Base-by-base conservation (phyloP, 768 basidiomycete species). In the Clathrus columnatus region DNA sequence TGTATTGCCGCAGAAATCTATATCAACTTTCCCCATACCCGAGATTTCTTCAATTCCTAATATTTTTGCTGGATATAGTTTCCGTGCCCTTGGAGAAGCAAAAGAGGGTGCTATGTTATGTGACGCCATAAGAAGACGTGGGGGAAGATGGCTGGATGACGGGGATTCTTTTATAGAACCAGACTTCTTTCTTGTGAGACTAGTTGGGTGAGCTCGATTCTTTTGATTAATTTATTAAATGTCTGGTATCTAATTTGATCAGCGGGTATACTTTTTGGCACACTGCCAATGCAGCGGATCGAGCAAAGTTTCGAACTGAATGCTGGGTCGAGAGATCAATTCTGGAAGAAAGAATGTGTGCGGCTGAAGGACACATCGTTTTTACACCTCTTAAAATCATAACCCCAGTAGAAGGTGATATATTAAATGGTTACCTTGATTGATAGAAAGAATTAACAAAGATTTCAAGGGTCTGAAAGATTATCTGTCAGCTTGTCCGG, bases 301-400 rank as follows among this genome's bases (percentile, higher is more conserved):
- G 78, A 46, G 53, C 61, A 2, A 84, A 81, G 61, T 90, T 83
- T 62, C 80, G 92, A 44, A 95, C 93, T 0, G 93, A 96, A 67
- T 94, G 90, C 65, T 97, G 93, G 93, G 73, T 97, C 1, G 93
- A 97, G 67, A 79, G 79, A 44, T 95, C 89, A 62, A 77, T 91
- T 14, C 84, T 80, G 52, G 82, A 84, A 56, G 85, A 88, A 45
- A 75, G 78, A n/a, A 69, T 95, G 50, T 84, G 86, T 63, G 66
- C 70, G 17, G 72, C 80, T 0, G 78, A 82, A 1, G 85, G 86
- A 43, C 83, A 91, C 59, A 65, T 88, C 11, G 79, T 82, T 0
- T 91, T 89, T 62, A 68, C 68, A 3, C 92, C 92, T 1, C 72
- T 96, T 16, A 69, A 61, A 3, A 74, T 84, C 2, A 51, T 69